Base-by-base conservation (phyloP, 805 yeast species). In the Metschnikowia noctiluminum region DNA sequence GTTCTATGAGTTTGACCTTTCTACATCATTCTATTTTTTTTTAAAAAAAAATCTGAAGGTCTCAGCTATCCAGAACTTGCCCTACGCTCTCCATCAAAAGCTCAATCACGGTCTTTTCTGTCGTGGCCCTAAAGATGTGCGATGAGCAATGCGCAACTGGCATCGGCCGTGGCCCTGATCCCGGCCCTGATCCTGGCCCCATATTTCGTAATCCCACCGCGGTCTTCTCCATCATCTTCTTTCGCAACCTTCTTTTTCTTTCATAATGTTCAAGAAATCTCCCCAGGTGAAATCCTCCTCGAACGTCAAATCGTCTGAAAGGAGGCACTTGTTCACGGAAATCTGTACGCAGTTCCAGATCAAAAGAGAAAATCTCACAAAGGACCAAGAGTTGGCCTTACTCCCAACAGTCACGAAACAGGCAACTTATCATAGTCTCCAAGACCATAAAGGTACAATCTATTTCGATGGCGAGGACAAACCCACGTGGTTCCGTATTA, bases 281-380 rank as follows among this genome's bases (percentile, higher is more conserved):
- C 61, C 62, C 9, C 71, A 78, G 60, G 71, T 85, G 49, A 91
- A 90, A 67, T 83, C 95, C 3, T 72, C 82, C 44, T 79, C 96
- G 16, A 88, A 89, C 57, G 73, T 94, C 50, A 90, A 89, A 65
- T 80, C 88, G 12, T 86, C 96, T 0, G 97, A 89, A 55, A 72
- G 94, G 37, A 78, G 87, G 54, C 76, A 76, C 53, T 63, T 84
- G 27, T 63, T 81, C 10, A 56, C 63, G 5, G 57, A 62, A 5
- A 71, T 85, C 30, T 70, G 81, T 53, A 56, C 64, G 21, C 62
- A 57, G 28, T 82, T 74, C 55, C 59, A 57, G 9, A 59, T 81
- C 27, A 69, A 74, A 4, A 67, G 65, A 37, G 68, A 62, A 15
- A 55, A 64, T 30, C 60, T 82, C 12, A 57, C 77, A 14, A 69